Evolutionary conservation across 495 filamentous ascomycete genomes (phyloP).

Genomic region (Neurospora sp.): DNA sequence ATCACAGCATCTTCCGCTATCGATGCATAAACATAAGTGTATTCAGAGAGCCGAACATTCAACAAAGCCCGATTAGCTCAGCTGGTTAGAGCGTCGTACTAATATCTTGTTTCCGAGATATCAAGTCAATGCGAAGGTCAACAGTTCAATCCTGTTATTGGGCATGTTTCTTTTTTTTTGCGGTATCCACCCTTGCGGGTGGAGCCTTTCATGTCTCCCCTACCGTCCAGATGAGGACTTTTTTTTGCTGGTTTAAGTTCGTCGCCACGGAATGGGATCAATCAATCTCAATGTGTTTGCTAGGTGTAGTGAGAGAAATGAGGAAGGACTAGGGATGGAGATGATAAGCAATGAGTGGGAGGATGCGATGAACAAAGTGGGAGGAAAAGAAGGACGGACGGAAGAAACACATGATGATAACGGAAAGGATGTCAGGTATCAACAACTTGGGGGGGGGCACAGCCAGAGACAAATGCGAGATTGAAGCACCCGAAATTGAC

Average conservation of each 20-base stretch:
- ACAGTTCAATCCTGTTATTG: background rate
- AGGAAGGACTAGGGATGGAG: background rate
- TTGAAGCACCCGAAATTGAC: accelerated
- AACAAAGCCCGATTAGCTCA: background rate
- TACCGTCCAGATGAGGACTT: too few species aligned
- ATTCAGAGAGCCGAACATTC: background rate
- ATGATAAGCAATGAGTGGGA: background rate
- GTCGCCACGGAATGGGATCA: background rate
- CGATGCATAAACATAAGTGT: background rate
- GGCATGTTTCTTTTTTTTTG: background rate
- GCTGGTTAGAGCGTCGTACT: background rate
- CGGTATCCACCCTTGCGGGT: background rate
- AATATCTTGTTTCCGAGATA: background rate
- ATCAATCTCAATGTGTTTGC: background rate
- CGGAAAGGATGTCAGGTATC: background rate
- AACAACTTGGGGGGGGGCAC: background rate
- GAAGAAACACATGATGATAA: background rate
- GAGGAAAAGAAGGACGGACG: background rate
- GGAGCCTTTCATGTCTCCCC: too few species aligned
- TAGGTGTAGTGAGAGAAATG: background rate
- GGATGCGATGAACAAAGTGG: background rate
- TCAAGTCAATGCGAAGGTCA: background rate
- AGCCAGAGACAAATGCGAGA: background rate
- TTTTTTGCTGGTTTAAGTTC: background rate
- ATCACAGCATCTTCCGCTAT: background rate